Evolutionary conservation across 176 grass and related monocot genomes (phyloP).

Genomic region (Paspalum vaginatum): DNA sequence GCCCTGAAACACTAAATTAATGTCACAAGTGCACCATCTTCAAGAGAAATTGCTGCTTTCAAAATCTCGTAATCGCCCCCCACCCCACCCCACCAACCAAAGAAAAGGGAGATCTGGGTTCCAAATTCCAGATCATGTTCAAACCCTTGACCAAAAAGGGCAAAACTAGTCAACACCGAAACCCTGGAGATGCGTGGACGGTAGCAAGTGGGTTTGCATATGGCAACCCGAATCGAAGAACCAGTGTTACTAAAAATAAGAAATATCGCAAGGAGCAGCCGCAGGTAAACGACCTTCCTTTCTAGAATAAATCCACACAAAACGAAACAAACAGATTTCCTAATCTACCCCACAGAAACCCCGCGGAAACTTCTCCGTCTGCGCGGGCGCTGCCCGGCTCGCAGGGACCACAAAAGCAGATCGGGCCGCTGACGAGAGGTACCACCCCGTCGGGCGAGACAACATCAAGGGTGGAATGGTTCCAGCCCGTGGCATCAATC

Average conservation of each 20-base stretch:
- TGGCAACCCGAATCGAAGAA: not conserved
- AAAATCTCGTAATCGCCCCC: not conserved
- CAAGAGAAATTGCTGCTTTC: not conserved
- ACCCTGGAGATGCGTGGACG: not conserved
- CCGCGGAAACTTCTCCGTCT: not conserved
- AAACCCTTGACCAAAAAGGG: not conserved
- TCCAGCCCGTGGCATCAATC: not conserved
- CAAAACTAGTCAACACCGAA: not conserved
- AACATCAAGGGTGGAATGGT: not conserved
- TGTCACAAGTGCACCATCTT: not conserved
- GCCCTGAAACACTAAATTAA: not conserved
- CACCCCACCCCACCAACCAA: no score
- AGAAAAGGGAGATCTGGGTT: not conserved
- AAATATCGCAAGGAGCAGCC: not conserved
- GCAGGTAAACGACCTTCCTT: conserved; percentile 36
- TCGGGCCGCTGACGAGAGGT: not conserved
- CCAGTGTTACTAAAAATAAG: not conserved
- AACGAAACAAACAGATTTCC: conserved; percentile 37
- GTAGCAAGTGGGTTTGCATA: not conserved
- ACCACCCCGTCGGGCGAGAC: not conserved
- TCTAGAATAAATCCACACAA: not conserved
- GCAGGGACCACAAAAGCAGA: not conserved
- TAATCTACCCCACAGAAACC: conserved; percentile 28
- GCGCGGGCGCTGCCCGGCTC: not conserved
- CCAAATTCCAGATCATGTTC: not conserved